Evolutionary conservation across 2,329 filamentous ascomycete genomes (phyloP), one percentile per base, ranked within the genome.

Genomic region (Claviceps paspali): DNA sequence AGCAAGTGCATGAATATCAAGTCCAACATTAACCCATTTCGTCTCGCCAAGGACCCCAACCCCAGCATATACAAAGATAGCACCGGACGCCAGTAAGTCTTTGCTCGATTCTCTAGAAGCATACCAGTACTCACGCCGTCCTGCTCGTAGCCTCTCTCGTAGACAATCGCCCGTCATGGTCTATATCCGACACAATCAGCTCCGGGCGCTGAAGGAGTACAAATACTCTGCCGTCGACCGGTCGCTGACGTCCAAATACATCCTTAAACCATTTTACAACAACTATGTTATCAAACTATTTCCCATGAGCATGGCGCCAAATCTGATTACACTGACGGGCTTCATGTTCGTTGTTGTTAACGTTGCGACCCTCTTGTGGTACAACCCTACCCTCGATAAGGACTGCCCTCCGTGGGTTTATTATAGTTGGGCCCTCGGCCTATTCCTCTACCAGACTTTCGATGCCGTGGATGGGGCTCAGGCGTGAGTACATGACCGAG

Each of bases 371-470:
- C 61, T 98, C 59, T 70, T 98, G 39, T 96, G 86, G 82, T 98
- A 94, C 63, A 91, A 84, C 49, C 91, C 91, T n/a, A 82, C 75
- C 0, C 70, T 98, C 33, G 87, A 96, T 60, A 79, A 84, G 59
- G 84, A 98, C 57, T 96, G 88, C 55, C 91, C 91, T 8, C 56
- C 74, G 2, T 98, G 91, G 91, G 88, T 98, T 12, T 98, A 98
- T 65, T 82, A 80, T 47, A 82, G 76, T 51, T 98, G 87, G 83
- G 80, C 87, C 4, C 59, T 82, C 23, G 91, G 91, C 2, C 63
- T 98, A 47, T 95, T 96, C 57, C 59, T 96, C 36, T 98, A 98
- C 61, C 91, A 98, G 70, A 96, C 88, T 1, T 95, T 98, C 61
- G 91, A 98, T 61, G 91, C 88, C 2, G 86, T 96, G 19, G 91